phyloP scores from a whole-genome alignment of 192 early-diverging fungal species.

The Coemansia asiatica region DNA sequence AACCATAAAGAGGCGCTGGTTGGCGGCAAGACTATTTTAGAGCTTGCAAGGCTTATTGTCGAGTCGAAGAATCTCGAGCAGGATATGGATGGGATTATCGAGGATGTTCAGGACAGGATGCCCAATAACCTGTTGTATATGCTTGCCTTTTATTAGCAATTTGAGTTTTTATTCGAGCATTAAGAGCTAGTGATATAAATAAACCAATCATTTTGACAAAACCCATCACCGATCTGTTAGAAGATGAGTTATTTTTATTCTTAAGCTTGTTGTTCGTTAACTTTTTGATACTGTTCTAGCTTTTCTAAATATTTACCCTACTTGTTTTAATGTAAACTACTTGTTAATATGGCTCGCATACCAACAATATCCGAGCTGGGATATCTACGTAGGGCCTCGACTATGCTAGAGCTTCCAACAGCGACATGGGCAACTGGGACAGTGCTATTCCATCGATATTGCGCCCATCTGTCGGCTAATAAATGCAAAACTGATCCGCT shows the following conservation, averaged over 20 bases:
- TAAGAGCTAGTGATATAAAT: too few species aligned
- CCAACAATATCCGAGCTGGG: conserved; percentile 16
- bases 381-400: conserved; percentile 17
- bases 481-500: not conserved
- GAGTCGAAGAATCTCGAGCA: conserved; percentile 72
- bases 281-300: not conserved
- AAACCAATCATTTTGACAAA: too few species aligned
- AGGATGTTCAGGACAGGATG: conserved; percentile 64
- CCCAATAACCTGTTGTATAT: conserved; percentile 64
- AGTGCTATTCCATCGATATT: conserved; percentile 36
- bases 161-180: conserved; percentile 8
- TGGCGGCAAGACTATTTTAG: conserved; percentile 81
- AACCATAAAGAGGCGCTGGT: conserved; percentile 85
- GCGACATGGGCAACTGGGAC: conserved; percentile 35
- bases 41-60: conserved; percentile 66
- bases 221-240: not conserved
- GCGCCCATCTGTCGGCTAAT: not conserved
- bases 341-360: conserved; percentile 8
- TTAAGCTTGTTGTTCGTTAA: not conserved
- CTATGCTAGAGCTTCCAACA: conserved; percentile 31
- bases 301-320: not conserved
- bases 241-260: not conserved
- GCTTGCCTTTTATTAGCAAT: conserved; percentile 60
- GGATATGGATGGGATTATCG: conserved; percentile 80
- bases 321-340: too few species aligned